Evolutionary conservation across 345 rosid genomes (phyloP), one percentile per base, ranked within the genome.

Genomic region (Gossypium sturtianum): DNA sequence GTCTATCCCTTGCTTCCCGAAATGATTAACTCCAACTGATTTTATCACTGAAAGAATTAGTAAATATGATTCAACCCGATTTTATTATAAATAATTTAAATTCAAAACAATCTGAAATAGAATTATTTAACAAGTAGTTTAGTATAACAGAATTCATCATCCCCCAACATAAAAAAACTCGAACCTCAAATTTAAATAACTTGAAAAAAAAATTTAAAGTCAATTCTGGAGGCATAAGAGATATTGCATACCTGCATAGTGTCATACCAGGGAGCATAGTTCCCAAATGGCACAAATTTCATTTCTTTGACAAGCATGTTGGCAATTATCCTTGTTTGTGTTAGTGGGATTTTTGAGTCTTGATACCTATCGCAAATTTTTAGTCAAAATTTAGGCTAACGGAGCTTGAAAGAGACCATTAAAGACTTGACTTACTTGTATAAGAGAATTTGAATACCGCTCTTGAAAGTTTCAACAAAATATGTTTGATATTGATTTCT

Each of bases 261-360:
- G 66, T 62, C 47, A 62, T 29, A 62, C 66, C 66, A 62, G 44
- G 66, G 66, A 7, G 45, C 66, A 62, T 62, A 62, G n/a, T 16
- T 62, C 19, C 66, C 66, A 17, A 34, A 62, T 62, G 47, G 6
- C 22, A 62, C 66, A 16, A 7, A 16, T 8, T 62, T 34, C 66
- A 62, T 62, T 34, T 62, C 66, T 34, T 62, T 62, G 12, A 13
- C 66, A 16, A 62, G 44, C 66, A 62, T 62, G 66, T 62, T 62
- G 45, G 45, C 66, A 16, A 34, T 62, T 34, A 62, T 64, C 68
- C 27, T 64, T n/a, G 68, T 64, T 64, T 41, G 49, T n/a, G 68
- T 64, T 41, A 64, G 12, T 64, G 49, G 49, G 49, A 41, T 64
- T n/a, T 64, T 41, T 41, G 68, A 45, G 4, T 64, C 68, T 41